Conservation (phyloP, 2,329 filamentous ascomycete genomes). For the Neoarthrinium moseri region DNA sequence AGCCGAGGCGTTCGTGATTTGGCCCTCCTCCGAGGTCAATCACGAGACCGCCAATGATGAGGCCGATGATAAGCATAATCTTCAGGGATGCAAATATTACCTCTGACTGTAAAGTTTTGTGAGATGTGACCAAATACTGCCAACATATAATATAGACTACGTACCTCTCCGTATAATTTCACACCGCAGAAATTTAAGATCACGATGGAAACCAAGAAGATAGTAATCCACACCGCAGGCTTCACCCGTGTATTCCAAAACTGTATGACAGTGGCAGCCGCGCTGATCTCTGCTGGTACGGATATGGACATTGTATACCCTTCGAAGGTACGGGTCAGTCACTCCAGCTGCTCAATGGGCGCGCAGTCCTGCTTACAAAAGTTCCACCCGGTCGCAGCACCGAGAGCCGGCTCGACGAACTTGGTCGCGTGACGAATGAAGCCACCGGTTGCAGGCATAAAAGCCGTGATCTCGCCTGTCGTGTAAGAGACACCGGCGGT, state of each 20-base stretch:
- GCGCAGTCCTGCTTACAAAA: conserved; percentile 16
- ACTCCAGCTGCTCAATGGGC: conserved; percentile 17
- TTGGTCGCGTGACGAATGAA: conserved; percentile 16
- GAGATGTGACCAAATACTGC: no score
- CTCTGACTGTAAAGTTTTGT: no score
- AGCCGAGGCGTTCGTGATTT: conserved; percentile 3
- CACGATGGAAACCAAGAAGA: conserved; percentile 8
- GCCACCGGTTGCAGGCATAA: conserved; percentile 17
- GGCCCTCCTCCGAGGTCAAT: conserved; percentile 3
- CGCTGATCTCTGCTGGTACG: conserved; percentile 14
- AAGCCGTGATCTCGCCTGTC: conserved; percentile 14
- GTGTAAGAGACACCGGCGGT: conserved; percentile 14
- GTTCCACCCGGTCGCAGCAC: conserved; percentile 15
- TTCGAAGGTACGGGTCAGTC: conserved; percentile 15
- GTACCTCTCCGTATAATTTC: conserved; percentile 5
- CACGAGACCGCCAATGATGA: conserved; percentile 6
- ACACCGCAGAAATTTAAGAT: conserved; percentile 3
- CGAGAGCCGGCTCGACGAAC: conserved; percentile 15
- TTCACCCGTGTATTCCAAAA: conserved; percentile 14
- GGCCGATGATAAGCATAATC: conserved; percentile 3
- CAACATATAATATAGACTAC: no score
- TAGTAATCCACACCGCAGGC: conserved; percentile 14
- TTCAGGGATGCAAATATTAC: conserved; percentile 5
- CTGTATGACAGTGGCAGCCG: conserved; percentile 10
- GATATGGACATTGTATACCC: no score